phyloP scores from a whole-genome alignment of 306 rosid genomes.

The Rosa multiflora region DNA sequence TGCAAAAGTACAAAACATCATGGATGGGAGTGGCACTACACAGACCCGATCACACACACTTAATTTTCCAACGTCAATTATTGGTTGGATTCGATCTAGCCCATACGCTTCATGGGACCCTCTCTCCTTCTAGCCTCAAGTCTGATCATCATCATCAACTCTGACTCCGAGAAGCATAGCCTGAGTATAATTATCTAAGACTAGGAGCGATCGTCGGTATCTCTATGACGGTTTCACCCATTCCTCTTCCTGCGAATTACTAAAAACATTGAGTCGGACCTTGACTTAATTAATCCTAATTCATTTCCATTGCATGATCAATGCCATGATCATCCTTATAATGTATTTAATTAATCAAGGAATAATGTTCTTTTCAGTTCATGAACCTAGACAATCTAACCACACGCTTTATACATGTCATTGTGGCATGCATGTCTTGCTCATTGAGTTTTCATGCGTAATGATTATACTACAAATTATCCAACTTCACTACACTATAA shows the following conservation, averaged over 20 bases:
- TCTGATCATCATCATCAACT: background rate
- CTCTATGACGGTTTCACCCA: slow-evolving; percentile 26
- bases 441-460: background rate
- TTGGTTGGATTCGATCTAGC: background rate
- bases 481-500: too few relatives aligned
- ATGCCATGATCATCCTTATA: background rate
- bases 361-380: background rate
- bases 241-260: slow-evolving; percentile 10
- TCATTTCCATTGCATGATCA: background rate
- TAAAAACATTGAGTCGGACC: background rate
- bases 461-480: too few relatives aligned
- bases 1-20: background rate
- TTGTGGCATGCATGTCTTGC: background rate
- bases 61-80: slow-evolving; percentile 7
- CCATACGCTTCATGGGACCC: slow-evolving; percentile 4
- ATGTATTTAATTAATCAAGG: background rate
- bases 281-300: background rate
- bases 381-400: slow-evolving; percentile 19
- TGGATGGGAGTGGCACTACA: slow-evolving; percentile 3
- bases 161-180: slow-evolving; percentile 1
- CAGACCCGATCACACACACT: background rate
- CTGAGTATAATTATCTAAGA: background rate
- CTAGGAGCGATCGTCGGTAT: background rate
- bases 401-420: background rate
- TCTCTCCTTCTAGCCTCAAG: background rate